Percentiles rank a stretch among this genome's conserved stretches.
Conservation (phyloP, 2,329 filamentous ascomycete species). For the Fusarium papillatum region DNA sequence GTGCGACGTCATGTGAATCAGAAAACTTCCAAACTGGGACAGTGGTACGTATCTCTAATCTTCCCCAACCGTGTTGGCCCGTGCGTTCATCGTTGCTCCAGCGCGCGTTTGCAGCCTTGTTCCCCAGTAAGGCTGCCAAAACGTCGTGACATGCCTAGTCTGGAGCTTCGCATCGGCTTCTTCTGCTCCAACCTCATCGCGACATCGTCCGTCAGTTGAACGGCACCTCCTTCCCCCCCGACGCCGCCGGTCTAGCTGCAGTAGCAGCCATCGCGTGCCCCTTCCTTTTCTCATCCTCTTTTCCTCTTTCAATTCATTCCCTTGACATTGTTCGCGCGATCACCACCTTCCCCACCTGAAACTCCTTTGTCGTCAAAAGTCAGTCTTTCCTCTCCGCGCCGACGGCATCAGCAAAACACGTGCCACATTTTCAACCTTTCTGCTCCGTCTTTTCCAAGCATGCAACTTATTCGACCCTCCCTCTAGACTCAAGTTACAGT, state of each 20-base stretch:
- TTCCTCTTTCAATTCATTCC: constrained; percentile 40
- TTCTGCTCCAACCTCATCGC: constrained; percentile 39
- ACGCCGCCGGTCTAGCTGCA: constrained; percentile 14
- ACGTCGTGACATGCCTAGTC: constrained; percentile 37
- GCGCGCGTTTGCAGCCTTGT: constrained; percentile 40
- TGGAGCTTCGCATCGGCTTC: constrained; percentile 37
- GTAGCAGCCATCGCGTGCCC: constrained; percentile 6
- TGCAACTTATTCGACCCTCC: constrained; percentile 32
- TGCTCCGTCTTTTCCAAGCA: constrained; percentile 6
- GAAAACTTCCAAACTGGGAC: neutral
- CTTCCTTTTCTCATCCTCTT: constrained; percentile 8
- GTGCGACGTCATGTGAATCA: constrained; percentile 33
- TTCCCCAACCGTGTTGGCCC: constrained; percentile 23
- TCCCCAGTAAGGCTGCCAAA: constrained; percentile 44
- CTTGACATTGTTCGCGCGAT: constrained; percentile 36
- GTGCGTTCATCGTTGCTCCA: constrained; percentile 33
- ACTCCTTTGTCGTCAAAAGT: constrained; percentile 45
- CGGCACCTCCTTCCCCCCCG: constrained; percentile 12
- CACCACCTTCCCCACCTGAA: constrained; percentile 29
- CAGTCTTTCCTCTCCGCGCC: constrained; percentile 41
- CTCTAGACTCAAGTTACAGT: constrained; percentile 20
- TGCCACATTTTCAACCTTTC: constrained; percentile 17
- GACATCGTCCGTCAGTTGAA: constrained; percentile 32
- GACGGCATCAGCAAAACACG: constrained; percentile 32
- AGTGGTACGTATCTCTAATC: constrained; percentile 18